Conservation (phyloP, 2,329 filamentous ascomycete genomes). For the Pestalotiopsis sp. region DNA sequence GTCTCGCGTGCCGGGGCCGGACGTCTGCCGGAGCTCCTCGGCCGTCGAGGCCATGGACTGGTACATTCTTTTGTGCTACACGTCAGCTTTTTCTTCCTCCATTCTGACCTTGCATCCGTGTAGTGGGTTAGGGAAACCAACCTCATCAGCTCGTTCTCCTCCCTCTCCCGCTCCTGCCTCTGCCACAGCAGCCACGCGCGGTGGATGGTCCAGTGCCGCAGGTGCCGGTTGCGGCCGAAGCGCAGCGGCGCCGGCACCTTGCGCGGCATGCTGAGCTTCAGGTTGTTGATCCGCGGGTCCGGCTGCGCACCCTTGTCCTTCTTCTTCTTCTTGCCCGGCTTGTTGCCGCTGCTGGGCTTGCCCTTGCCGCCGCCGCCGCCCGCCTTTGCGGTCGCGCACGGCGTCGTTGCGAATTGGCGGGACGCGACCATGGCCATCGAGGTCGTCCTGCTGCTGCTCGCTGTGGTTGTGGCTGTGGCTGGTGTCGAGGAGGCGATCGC, state of each 20-base stretch:
- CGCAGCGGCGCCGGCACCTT: slow-evolving; percentile 70
- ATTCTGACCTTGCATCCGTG: not conserved
- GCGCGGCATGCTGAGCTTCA: slow-evolving; percentile 51
- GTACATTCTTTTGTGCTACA: slow-evolving; percentile 52
- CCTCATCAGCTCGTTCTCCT: slow-evolving; percentile 73
- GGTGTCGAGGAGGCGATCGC: not conserved
- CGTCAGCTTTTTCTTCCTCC: not conserved
- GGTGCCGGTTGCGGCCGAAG: slow-evolving; percentile 82
- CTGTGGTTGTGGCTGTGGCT: not conserved
- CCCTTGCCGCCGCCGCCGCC: not conserved
- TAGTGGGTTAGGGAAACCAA: slow-evolving; percentile 15
- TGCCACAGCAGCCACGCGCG: slow-evolving; percentile 88
- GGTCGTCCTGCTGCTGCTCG: not conserved
- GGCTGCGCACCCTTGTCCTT: slow-evolving; percentile 36
- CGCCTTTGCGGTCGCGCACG: not conserved
- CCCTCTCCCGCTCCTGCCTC: slow-evolving; percentile 64
- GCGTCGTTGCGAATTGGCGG: not conserved
- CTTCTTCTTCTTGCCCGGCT: slow-evolving; percentile 18
- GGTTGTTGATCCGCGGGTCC: slow-evolving; percentile 44
- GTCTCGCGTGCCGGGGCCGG: slow-evolving; percentile 57
- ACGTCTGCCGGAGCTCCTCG: slow-evolving; percentile 73
- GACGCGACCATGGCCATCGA: not conserved
- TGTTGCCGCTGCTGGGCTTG: not conserved
- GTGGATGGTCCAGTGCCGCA: slow-evolving; percentile 99
- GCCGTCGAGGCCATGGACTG: slow-evolving; percentile 82